phyloP scores from a whole-genome alignment of 148 eudicot genomes.

The Salicornia ramosissima region DNA sequence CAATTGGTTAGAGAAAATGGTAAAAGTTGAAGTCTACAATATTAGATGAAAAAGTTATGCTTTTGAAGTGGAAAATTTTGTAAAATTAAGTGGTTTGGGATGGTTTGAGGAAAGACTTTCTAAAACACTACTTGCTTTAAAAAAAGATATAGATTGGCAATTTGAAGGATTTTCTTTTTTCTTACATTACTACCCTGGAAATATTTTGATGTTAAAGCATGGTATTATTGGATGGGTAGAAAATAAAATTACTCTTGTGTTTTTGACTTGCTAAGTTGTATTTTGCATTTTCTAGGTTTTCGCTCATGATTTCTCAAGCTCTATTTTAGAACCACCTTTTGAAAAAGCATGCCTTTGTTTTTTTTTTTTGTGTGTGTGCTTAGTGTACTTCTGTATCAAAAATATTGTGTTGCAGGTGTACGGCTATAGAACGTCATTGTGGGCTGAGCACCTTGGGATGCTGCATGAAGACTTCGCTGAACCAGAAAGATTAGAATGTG shows the following conservation, averaged over 20 bases:
- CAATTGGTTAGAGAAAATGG: too few species aligned
- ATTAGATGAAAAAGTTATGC: too few species aligned
- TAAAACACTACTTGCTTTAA: too few species aligned
- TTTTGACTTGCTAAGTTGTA: not conserved
- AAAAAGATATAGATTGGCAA: too few species aligned
- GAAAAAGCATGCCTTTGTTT: not conserved
- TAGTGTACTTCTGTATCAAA: not conserved
- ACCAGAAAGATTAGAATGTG: slow-evolving; percentile 55
- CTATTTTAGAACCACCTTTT: not conserved
- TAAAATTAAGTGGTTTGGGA: too few species aligned
- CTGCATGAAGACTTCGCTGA: slow-evolving; percentile 33
- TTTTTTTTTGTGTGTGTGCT: not conserved
- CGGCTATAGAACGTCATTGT: slow-evolving; percentile 60
- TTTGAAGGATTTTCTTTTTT: too few species aligned
- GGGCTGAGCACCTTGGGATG: slow-evolving; percentile 66
- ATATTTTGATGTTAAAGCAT: too few species aligned
- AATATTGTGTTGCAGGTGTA: slow-evolving; percentile 41
- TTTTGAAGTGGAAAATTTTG: too few species aligned
- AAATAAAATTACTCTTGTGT: not conserved
- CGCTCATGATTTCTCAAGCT: not conserved
- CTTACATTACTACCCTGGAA: too few species aligned
- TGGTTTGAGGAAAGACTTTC: too few species aligned
- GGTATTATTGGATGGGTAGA: too few species aligned
- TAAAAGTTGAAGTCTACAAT: too few species aligned
- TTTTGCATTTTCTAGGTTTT: not conserved